Evolutionary conservation across 371 early-diverging fungal species (phyloP), one percentile per base, ranked within the genome.

Genomic region (Dichotomocladium elegans): DNA sequence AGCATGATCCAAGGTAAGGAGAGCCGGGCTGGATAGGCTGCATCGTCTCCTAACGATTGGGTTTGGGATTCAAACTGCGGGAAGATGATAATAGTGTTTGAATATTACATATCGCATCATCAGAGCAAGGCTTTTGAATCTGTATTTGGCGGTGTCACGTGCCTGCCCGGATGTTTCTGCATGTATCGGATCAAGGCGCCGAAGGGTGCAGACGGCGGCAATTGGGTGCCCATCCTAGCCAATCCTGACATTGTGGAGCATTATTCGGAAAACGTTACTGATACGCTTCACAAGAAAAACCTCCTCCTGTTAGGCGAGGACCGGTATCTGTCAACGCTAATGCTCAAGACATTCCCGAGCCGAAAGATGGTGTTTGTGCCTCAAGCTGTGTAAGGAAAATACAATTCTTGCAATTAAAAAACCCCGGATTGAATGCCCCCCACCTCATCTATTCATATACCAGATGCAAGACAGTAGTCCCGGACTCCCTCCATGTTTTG

Each of bases 41-140:
- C 11, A 28, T 28, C 4, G n/a, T n/a, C n/a, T n/a, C 15, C 88
- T 86, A 86, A 94, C 1, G 10, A 7, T 29, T 25, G 10, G 2
- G 19, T 28, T n/a, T n/a, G 42, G 22, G 0, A 0, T 95, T 43
- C 98, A 98, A 0, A 75, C 19, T 31, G 28, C n/a, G 28, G 3
- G 22, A 5, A 41, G 17, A 6, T 2, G n/a, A 17, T 15, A 17
- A 1, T 75, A 57, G 96, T 87, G 6, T 98, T 94, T 74, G 99
- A 98, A 73, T 98, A 98, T 73, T 95, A 94, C 66, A 89, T 95
- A 28, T 91, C 91, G n/a, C 99, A 98, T 73, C 96, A 96, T 66
- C 83, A 94, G 29, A 84, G 87, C 37, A 98, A 98, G 64, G 89
- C 92, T 0, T 98, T 96, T 66, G 99, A 98, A 70, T 87, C 88